These are phyloP conservation scores for Alternaria conjuncta DNA, from an alignment of 2,329 filamentous ascomycete species.

Conservation along the genomic window DNA sequence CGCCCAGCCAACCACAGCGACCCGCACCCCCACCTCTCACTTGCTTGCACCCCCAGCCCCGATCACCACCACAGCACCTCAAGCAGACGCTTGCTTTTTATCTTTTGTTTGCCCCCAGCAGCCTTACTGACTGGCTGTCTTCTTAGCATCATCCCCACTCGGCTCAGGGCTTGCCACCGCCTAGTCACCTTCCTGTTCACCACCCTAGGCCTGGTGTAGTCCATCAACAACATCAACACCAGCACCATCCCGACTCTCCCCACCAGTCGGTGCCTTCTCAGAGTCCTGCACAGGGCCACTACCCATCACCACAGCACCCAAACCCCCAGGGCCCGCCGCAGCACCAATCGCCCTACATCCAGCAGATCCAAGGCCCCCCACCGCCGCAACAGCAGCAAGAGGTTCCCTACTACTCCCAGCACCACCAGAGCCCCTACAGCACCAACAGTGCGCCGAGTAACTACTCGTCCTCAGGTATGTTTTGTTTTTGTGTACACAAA, in stretches of 20 bases:
- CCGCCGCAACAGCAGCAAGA: slow-evolving; percentile 70
- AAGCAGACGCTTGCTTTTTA: slow-evolving; percentile 14
- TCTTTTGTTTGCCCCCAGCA: slow-evolving; percentile 22
- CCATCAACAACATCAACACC: slow-evolving; percentile 53
- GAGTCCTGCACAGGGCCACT: slow-evolving; percentile 63
- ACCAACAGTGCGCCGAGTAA: slow-evolving; percentile 80
- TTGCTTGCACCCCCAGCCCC: slow-evolving; percentile 23
- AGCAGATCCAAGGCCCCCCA: slow-evolving; percentile 66
- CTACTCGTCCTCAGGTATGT: slow-evolving; percentile 74
- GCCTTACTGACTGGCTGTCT: slow-evolving; percentile 39
- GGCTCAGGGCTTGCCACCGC: slow-evolving; percentile 72
- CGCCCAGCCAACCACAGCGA: slow-evolving; percentile 30
- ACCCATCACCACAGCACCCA: slow-evolving; percentile 71
- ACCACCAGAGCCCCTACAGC: slow-evolving; percentile 85
- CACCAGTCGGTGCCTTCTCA: slow-evolving; percentile 66
- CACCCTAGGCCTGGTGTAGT: slow-evolving; percentile 76
- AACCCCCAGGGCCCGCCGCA: slow-evolving; percentile 61
- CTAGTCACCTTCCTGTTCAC: slow-evolving; percentile 64
- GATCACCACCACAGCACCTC: slow-evolving; percentile 12
- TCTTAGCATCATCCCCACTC: slow-evolving; percentile 77
- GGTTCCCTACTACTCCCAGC: slow-evolving; percentile 75
- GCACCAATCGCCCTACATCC: slow-evolving; percentile 68
- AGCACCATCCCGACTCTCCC: slow-evolving; percentile 66
- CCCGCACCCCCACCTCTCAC: slow-evolving; percentile 26
- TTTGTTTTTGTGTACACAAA: slow-evolving; percentile 9